A percentile compares a stretch with the other conserved stretches of the same genome.
These are phyloP conservation scores for Brassica cretica DNA, from an alignment of 345 rosid genomes.

Conservation along the genomic window DNA sequence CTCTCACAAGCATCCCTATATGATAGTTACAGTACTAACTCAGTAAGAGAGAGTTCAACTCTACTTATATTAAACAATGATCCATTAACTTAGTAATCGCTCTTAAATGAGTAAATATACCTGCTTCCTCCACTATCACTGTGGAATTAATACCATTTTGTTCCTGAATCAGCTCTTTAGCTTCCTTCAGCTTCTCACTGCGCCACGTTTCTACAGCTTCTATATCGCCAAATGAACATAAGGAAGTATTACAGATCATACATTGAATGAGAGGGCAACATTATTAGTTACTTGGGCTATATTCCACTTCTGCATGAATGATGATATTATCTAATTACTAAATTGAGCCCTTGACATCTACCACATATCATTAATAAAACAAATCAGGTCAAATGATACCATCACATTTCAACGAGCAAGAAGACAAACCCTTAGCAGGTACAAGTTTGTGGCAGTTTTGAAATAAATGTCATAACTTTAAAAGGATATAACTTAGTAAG, in stretches of 20 bases:
- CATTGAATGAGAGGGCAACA: conserved; percentile 16
- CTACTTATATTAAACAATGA: conserved; percentile 1
- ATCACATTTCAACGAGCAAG: neutral
- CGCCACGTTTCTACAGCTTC: conserved; percentile 93
- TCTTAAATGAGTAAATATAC: conserved; percentile 38
- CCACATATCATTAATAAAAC: neutral
- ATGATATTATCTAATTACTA: conserved; percentile 7
- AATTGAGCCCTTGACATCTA: conserved; percentile 3
- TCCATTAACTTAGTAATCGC: neutral
- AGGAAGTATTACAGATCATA: conserved; percentile 8
- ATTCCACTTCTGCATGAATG: neutral
- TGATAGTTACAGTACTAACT: neutral
- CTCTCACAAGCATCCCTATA: conserved; percentile 67
- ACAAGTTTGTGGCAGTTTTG: conserved; percentile 5
- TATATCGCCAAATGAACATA: conserved; percentile 44
- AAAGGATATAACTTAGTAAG: neutral
- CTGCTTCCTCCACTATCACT: conserved; percentile 66
- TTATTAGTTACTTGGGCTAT: neutral
- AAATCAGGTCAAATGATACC: neutral
- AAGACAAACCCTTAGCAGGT: neutral
- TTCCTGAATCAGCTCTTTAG: conserved; percentile 50
- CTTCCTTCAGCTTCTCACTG: conserved; percentile 70
- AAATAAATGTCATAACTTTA: conserved; percentile 2
- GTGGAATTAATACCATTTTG: conserved; percentile 51
- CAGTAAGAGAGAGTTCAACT: neutral